Conservation (phyloP, 176 grass and related monocot genomes). For the Aegilops bicornis region DNA sequence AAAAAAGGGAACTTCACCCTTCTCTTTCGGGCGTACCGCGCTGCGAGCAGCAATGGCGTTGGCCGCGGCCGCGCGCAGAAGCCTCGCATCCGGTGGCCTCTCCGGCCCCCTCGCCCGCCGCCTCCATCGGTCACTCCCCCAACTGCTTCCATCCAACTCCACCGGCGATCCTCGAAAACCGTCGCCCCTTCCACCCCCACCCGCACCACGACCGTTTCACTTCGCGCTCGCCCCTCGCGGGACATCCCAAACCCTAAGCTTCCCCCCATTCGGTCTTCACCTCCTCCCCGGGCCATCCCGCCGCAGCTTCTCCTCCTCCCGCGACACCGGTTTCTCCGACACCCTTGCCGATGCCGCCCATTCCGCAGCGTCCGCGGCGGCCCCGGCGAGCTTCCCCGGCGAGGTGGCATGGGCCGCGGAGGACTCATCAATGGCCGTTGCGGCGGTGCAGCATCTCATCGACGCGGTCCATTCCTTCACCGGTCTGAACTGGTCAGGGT, state of each 20-base stretch:
- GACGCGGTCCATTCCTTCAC: conserved; percentile 40
- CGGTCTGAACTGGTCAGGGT: conserved; percentile 48
- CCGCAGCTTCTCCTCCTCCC: not conserved
- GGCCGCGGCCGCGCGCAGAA: conserved; percentile 40
- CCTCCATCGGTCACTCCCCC: not conserved
- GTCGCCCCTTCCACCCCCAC: not conserved
- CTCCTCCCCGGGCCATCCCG: not conserved
- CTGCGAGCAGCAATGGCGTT: conserved; percentile 33
- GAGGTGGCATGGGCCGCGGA: conserved; percentile 43
- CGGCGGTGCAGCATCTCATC: conserved; percentile 48
- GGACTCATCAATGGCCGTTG: conserved; percentile 22
- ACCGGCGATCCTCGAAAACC: not conserved
- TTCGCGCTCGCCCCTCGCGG: conserved; percentile 7
- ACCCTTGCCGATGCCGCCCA: conserved; percentile 10
- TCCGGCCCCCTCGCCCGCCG: conserved; percentile 16
- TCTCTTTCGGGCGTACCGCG: not conserved
- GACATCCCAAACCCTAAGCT: not conserved
- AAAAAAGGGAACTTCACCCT: too few relatives aligned
- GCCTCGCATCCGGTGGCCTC: conserved; percentile 25
- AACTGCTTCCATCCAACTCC: conserved; percentile 5
- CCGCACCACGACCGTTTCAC: not conserved
- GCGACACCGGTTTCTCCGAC: conserved; percentile 7
- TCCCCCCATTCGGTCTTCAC: not conserved
- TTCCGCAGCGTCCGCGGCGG: not conserved
- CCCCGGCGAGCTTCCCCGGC: conserved; percentile 27